A percentile compares a stretch with the other conserved stretches of the same genome.
These are phyloP conservation scores for Hygrophoropsis aurantiaca DNA, from an alignment of 768 basidiomycete genomes.

Conservation along the genomic window DNA sequence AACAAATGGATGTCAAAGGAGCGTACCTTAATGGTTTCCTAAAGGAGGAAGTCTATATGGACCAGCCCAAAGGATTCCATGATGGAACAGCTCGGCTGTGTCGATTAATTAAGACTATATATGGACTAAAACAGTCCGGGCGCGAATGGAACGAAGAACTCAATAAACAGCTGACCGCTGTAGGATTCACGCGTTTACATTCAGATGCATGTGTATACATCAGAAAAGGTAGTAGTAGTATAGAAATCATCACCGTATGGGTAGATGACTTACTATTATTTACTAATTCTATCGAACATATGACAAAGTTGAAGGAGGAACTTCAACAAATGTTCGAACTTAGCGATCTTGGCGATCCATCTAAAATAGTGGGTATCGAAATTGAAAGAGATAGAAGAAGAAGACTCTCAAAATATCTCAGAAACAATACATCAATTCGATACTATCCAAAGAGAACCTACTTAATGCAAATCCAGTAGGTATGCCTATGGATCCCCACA, in stretches of 20 bases:
- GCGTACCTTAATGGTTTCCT: constrained; percentile 30
- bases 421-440: not conserved
- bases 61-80: constrained; percentile 25
- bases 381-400: constrained; percentile 24
- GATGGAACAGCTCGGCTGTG: constrained; percentile 16
- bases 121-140: constrained; percentile 32
- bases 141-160: constrained; percentile 35
- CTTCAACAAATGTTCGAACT: constrained; percentile 29
- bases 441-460: not conserved
- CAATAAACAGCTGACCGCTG: constrained; percentile 21
- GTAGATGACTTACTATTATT: constrained; percentile 34
- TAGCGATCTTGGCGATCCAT: constrained; percentile 31
- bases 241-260: constrained; percentile 30
- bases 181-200: constrained; percentile 29
- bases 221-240: constrained; percentile 8
- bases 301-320: constrained; percentile 23
- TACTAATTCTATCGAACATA: constrained; percentile 8
- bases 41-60: constrained; percentile 33
- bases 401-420: not conserved
- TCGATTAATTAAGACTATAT: constrained; percentile 21
- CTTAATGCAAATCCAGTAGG: not conserved
- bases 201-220: constrained; percentile 36
- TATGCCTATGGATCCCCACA: not conserved
- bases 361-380: constrained; percentile 36
- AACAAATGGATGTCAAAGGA: constrained; percentile 28